Conservation (phyloP, 148 eudicot genomes). For the Oxyria digyna region DNA sequence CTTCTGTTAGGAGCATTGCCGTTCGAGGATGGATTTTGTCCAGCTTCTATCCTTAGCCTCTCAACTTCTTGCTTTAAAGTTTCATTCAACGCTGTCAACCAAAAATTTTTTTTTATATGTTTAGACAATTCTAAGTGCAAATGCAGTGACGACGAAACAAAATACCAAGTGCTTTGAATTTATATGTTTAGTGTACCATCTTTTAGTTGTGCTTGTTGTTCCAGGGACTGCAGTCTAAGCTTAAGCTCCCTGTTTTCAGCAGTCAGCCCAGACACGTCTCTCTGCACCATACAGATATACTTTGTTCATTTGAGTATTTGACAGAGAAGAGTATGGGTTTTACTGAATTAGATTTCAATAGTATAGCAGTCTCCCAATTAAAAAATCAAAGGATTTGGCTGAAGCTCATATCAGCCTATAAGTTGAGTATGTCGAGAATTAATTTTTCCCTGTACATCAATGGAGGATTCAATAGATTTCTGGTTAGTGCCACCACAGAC, state of each 20-base stretch:
- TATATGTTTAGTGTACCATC: not conserved
- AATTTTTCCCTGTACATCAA: not conserved
- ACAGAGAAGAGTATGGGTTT: not conserved
- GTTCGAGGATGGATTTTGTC: conserved; percentile 33
- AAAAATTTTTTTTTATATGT: not conserved
- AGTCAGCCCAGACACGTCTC: conserved; percentile 3
- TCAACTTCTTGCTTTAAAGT: conserved; percentile 74
- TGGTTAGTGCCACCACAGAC: not conserved
- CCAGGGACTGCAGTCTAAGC: conserved; percentile 22
- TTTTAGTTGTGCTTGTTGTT: conserved; percentile 9
- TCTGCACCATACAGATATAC: conserved; percentile 4
- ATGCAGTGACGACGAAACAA: not conserved
- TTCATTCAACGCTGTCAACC: conserved; percentile 62
- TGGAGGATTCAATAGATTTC: not conserved
- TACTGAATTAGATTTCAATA: not conserved
- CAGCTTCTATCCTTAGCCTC: conserved; percentile 64
- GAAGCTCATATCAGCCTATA: not conserved
- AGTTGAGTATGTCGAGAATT: not conserved
- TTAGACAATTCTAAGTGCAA: not conserved
- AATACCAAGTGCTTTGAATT: not conserved
- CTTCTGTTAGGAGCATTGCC: conserved; percentile 19
- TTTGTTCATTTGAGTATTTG: not conserved
- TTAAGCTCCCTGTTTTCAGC: conserved; percentile 7
- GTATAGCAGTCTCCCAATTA: not conserved
- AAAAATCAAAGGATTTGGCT: not conserved